Conservation (phyloP, 2,329 filamentous ascomycete genomes). For the Colletotrichum zoysiae region DNA sequence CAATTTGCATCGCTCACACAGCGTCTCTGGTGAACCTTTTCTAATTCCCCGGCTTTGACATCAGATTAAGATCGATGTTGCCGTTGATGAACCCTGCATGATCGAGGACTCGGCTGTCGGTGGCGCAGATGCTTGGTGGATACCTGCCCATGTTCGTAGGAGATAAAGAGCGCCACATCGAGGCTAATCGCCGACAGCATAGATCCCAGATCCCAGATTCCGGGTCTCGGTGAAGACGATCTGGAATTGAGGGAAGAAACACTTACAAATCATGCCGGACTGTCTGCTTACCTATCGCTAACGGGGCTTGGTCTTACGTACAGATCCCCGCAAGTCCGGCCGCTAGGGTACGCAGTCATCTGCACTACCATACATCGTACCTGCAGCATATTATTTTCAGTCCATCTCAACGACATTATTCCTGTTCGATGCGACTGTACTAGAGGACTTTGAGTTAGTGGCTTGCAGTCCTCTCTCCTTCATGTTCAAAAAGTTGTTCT, state of each 20-base stretch:
- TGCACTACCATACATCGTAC: neutral
- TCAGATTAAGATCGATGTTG: too few relatives aligned
- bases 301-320: neutral
- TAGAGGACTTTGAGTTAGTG: neutral
- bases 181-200: conserved; percentile 25
- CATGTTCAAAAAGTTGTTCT: too few relatives aligned
- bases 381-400: too few relatives aligned
- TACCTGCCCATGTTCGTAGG: neutral
- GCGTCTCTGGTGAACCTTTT: too few relatives aligned
- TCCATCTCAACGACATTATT: neutral
- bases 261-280: conserved; percentile 4
- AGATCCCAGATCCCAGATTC: neutral
- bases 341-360: neutral
- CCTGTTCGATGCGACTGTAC: neutral
- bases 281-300: neutral
- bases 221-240: neutral
- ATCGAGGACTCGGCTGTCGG: neutral
- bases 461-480: neutral
- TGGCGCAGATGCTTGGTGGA: conserved; percentile 20
- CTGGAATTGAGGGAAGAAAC: conserved; percentile 5
- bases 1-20: too few relatives aligned
- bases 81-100: neutral
- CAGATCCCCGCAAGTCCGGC: neutral
- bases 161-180: conserved; percentile 26
- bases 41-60: too few relatives aligned